Evolutionary conservation across 2,329 filamentous ascomycete genomes (phyloP).

Genomic region (Dactylellina drechsleri): DNA sequence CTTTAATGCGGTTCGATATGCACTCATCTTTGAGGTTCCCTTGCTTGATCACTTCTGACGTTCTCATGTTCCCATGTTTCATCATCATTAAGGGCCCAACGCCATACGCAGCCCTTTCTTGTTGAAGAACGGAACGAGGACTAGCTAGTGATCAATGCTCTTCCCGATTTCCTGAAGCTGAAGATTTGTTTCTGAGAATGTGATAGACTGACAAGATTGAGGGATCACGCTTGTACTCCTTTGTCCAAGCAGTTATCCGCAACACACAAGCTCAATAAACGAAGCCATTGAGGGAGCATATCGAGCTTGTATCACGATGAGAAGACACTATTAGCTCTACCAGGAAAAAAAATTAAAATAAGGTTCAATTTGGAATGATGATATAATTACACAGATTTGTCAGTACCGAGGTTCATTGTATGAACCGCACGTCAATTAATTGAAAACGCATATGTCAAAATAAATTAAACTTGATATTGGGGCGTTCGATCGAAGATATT

Average conservation of each 20-base stretch:
- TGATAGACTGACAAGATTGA: constrained; percentile 40
- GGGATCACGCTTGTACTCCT: constrained; percentile 32
- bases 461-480: constrained; percentile 20
- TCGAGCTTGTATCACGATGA: constrained; percentile 28
- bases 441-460: constrained; percentile 36
- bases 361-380: background rate
- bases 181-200: constrained; percentile 50
- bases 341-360: background rate
- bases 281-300: background rate
- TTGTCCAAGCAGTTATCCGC: constrained; percentile 10
- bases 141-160: constrained; percentile 27
- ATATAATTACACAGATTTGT: constrained; percentile 22
- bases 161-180: constrained; percentile 27
- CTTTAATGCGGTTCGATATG: constrained; percentile 42
- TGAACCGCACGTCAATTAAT: constrained; percentile 1
- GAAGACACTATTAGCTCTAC: background rate
- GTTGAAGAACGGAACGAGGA: constrained; percentile 47
- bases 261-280: constrained; percentile 18
- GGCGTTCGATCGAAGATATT: constrained; percentile 25
- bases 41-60: constrained; percentile 51
- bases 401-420: constrained; percentile 23
- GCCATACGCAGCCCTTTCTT: constrained; percentile 47
- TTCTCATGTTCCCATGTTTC: constrained; percentile 54
- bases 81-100: constrained; percentile 49
- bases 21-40: constrained; percentile 40